phyloP scores from a whole-genome alignment of 192 early-diverging fungal species.

The Diversispora eburnea region DNA sequence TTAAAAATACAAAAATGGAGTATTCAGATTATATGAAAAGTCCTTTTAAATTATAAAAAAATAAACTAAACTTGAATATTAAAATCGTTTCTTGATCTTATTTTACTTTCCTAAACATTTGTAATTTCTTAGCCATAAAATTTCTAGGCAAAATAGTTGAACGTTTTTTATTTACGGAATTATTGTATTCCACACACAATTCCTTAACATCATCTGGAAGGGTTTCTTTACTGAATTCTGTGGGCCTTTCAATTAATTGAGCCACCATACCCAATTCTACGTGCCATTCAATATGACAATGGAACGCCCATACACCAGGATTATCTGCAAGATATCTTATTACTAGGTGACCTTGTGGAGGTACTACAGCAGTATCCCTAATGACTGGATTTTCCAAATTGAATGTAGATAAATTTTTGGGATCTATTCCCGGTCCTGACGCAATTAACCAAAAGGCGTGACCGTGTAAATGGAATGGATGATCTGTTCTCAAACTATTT shows the following conservation, averaged over 20 bases:
- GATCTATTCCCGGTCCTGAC: conserved; percentile 30
- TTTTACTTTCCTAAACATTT: background rate
- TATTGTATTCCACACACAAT: background rate
- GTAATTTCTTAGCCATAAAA: no score
- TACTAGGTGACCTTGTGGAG: conserved; percentile 56
- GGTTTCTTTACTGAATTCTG: background rate
- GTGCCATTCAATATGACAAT: conserved; percentile 37
- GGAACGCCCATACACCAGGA: conserved; percentile 31
- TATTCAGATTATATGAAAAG: no score
- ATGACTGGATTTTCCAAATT: conserved; percentile 57
- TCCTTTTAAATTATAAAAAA: no score
- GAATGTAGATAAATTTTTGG: conserved; percentile 37
- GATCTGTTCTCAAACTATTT: conserved; percentile 22
- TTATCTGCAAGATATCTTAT: conserved; percentile 27
- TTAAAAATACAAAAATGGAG: no score
- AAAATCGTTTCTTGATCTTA: background rate
- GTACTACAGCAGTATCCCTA: conserved; percentile 73
- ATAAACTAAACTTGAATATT: background rate
- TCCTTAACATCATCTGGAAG: background rate
- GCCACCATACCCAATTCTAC: background rate
- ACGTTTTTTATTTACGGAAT: no score
- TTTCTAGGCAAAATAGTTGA: no score
- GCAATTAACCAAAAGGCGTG: conserved; percentile 43
- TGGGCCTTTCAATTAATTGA: background rate
- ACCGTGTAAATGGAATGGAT: conserved; percentile 39